Evolutionary conservation across 2,329 filamentous ascomycete genomes (phyloP), one percentile per base, ranked within the genome.

Genomic region (Trichophyton verrucosum): DNA sequence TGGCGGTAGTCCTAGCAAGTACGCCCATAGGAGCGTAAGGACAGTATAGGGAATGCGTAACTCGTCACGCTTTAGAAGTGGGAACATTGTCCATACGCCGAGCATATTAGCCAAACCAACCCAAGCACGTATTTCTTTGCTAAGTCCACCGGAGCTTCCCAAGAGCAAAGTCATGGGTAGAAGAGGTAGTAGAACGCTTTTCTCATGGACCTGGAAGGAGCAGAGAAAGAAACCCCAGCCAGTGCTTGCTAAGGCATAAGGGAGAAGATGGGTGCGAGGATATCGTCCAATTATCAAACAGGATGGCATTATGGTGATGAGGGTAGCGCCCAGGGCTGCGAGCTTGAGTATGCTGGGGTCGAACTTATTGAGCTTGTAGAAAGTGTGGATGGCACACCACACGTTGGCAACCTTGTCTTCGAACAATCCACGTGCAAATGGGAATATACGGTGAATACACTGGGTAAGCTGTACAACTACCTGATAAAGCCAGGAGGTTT

Each of bases 381-480:
- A 80, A 0, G 94, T 87, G 71, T 97, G 95, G 61, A 92, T 80
- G 3, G 91, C 87, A 71, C 94, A 99, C 94, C 94, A 99, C 69
- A 96, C 87, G 71, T 99, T 99, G 69, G 94, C 94, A 20, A 99
- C 95, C 75, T 99, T 99, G 77, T 97, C 94, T 75, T 99, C 95
- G 69, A 97, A 99, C 5, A 99, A 77, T 2, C 94, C 94, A n/a
- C 94, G 85, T 1, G 91, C 85, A 70, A 99, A 96, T 0, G 95
- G 94, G 68, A 99, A 97, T 61, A 97, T 82, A n/a, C 94, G 87
- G 72, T 96, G 89, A 9, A 96, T 76, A 67, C 91, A 83, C 74
- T 99, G 95, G 0, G 86, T 79, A 40, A 95, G 68, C 72, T 96
- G 91, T 69, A 94, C 83, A 3, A 91, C 69, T 11, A 89, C 73